A percentile compares a stretch with the other conserved stretches of the same genome.
phyloP scores from a whole-genome alignment of 2,329 filamentous ascomycete genomes.

The Pezicula carpinea region DNA sequence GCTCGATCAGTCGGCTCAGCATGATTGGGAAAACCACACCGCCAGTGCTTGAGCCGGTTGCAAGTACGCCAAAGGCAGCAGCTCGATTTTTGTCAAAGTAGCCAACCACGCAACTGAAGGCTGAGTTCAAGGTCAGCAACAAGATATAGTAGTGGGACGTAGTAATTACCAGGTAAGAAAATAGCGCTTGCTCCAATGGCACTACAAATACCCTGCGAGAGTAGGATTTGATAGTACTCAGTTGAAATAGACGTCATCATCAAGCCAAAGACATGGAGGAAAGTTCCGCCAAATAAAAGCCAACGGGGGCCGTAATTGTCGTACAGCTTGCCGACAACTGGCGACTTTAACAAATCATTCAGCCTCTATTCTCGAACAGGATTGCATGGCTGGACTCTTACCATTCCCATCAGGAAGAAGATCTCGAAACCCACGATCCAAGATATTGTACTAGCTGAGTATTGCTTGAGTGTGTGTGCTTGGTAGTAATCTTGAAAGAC shows the following conservation, averaged over 20 bases:
- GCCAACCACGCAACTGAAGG: slow-evolving; percentile 29
- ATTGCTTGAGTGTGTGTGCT: slow-evolving; percentile 37
- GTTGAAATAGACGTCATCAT: slow-evolving; percentile 34
- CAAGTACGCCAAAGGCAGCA: slow-evolving; percentile 35
- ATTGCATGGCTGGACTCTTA: slow-evolving; percentile 31
- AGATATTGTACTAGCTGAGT: slow-evolving; percentile 46
- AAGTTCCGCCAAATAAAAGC: slow-evolving; percentile 45
- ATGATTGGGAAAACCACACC: slow-evolving; percentile 59
- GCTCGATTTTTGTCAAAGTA: slow-evolving; percentile 6
- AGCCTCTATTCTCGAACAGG: neutral
- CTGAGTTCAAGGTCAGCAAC: slow-evolving; percentile 26
- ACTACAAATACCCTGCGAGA: slow-evolving; percentile 36
- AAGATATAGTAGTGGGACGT: slow-evolving; percentile 20
- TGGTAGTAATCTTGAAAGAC: slow-evolving; percentile 54
- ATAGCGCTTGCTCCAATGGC: slow-evolving; percentile 37
- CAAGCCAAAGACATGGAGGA: slow-evolving; percentile 41
- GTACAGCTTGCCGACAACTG: slow-evolving; percentile 54
- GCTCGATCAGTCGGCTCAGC: slow-evolving; percentile 44
- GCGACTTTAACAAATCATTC: slow-evolving; percentile 17
- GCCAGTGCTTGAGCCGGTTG: slow-evolving; percentile 40
- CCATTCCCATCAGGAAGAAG: slow-evolving; percentile 40
- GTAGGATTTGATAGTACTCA: slow-evolving; percentile 33
- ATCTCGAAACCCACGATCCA: slow-evolving; percentile 52
- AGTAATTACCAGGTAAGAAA: slow-evolving; percentile 34
- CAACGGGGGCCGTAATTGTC: slow-evolving; percentile 56